phyloP scores from a whole-genome alignment of 305 asterid genomes.

The Fraxinus baroniana region DNA sequence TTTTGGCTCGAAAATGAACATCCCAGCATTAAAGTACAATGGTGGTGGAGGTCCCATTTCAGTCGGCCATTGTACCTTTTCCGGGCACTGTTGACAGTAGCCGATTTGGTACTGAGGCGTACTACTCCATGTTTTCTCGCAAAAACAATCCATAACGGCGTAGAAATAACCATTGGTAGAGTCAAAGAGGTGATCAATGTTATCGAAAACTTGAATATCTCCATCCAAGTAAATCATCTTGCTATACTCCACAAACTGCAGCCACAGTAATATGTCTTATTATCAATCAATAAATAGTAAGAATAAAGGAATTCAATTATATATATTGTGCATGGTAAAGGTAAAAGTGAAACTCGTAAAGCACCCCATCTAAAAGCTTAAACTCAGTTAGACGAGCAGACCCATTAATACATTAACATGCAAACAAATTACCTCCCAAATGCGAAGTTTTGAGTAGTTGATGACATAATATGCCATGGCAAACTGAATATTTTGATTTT shows the following conservation, averaged over 20 bases:
- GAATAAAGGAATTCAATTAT: not conserved
- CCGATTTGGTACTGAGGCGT: constrained; percentile 25
- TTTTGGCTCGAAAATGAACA: constrained; percentile 25
- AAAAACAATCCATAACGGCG: constrained; percentile 33
- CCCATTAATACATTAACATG: not conserved
- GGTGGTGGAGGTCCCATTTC: constrained; percentile 30
- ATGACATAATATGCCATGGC: constrained; percentile 31
- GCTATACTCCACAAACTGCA: constrained; percentile 33
- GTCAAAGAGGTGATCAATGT: constrained; percentile 30
- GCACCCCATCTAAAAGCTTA: not conserved
- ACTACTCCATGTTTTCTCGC: constrained; percentile 28
- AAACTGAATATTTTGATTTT: constrained; percentile 14
- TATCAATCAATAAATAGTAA: not conserved
- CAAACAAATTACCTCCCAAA: constrained; percentile 28
- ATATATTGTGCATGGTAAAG: not conserved
- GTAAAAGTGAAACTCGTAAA: not conserved
- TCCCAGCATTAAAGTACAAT: constrained; percentile 26
- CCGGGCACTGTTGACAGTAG: constrained; percentile 30
- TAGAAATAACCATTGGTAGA: constrained; percentile 32
- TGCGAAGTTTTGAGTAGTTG: constrained; percentile 32
- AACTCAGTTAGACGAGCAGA: not conserved
- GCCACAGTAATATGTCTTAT: not conserved
- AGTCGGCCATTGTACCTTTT: constrained; percentile 24
- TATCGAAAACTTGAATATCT: constrained; percentile 29
- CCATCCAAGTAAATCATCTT: constrained; percentile 38